Percentiles rank a stretch among this genome's conserved stretches.
phyloP scores from a whole-genome alignment of 1,284 basidiomycete species.

The Irpex sp. region DNA sequence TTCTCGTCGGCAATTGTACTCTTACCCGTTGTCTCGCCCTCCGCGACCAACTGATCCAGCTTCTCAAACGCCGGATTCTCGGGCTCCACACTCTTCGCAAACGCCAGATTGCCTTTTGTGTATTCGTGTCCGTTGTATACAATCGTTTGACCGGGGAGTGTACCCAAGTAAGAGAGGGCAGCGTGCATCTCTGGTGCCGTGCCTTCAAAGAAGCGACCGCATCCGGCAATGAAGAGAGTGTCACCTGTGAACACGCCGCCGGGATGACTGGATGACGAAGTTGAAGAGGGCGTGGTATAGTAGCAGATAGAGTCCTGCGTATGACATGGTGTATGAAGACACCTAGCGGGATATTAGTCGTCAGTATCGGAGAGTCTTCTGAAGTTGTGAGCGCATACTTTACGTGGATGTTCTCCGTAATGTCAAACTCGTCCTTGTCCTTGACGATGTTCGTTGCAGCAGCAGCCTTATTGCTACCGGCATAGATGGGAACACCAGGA shows the following conservation, averaged over 20 bases:
- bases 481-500: slow-evolving; percentile 76
- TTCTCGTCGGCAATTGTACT: slow-evolving; percentile 86
- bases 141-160: slow-evolving; percentile 77
- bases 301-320: slow-evolving; percentile 97
- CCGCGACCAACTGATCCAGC: slow-evolving; percentile 49
- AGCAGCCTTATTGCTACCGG: slow-evolving; percentile 73
- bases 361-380: not conserved
- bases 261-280: slow-evolving; percentile 37
- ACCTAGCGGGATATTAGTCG: slow-evolving; percentile 40
- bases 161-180: slow-evolving; percentile 73
- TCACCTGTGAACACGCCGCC: slow-evolving; percentile 93
- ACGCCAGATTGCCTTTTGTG: slow-evolving; percentile 65
- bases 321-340: slow-evolving; percentile 91
- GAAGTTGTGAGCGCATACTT: slow-evolving; percentile 39
- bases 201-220: slow-evolving; percentile 98
- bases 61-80: slow-evolving; percentile 51
- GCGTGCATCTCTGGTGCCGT: slow-evolving; percentile 82
- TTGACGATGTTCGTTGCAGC: slow-evolving; percentile 73
- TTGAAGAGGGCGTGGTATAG: slow-evolving; percentile 57
- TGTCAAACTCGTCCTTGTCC: slow-evolving; percentile 72
- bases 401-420: slow-evolving; percentile 71
- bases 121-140: slow-evolving; percentile 95
- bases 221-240: slow-evolving; percentile 92
- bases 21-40: slow-evolving; percentile 67
- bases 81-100: slow-evolving; percentile 67